Evolutionary conservation across 805 yeast species (phyloP), one percentile per base, ranked within the genome.

Genomic region (Grigorovia humatica): DNA sequence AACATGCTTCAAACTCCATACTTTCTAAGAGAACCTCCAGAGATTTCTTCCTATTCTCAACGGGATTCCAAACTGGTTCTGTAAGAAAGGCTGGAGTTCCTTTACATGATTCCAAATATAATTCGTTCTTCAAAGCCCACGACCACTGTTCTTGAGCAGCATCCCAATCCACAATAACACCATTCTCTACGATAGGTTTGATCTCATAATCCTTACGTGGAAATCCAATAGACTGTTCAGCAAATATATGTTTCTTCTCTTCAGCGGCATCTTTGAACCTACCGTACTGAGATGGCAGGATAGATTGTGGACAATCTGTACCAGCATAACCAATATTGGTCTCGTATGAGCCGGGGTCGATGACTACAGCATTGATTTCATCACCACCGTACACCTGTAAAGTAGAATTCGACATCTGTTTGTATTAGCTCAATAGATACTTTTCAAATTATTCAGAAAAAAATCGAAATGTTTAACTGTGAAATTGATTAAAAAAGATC

Each of bases 311-410:
- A 50, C 80, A 76, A 64, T 90, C 96, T 52, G 88, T 91, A 11
- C 98, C 98, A 2, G 97, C 90, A 67, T 80, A 89, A 1, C 99
- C 99, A 18, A 84, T 80, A 50, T 91, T 80, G 7, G 96, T 88
- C 54, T 80, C 72, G 55, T 75, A 80, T 11, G 96, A 83, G 40
- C 98, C 98, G 1, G 96, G 90, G 63, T 93, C 98, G 27, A 91
- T 74, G 38, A 91, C 95, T 2, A 93, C 76, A 29, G 98, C 96
- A 56, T 88, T 81, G 56, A 93, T 83, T 66, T 91, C 99, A 70
- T 91, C 74, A 19, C 80, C 82, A 29, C 81, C 82, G 56, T 76
- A 78, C 0, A 76, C 75, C 57, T 76, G 81, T 38, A 77, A 72
- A 7, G 76, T 74, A n/a, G 72, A 64, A 51, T 59, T 66, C 7